Evolutionary conservation across 192 early-diverging fungal species (phyloP).

Genomic region (Paraglomus occultum): DNA sequence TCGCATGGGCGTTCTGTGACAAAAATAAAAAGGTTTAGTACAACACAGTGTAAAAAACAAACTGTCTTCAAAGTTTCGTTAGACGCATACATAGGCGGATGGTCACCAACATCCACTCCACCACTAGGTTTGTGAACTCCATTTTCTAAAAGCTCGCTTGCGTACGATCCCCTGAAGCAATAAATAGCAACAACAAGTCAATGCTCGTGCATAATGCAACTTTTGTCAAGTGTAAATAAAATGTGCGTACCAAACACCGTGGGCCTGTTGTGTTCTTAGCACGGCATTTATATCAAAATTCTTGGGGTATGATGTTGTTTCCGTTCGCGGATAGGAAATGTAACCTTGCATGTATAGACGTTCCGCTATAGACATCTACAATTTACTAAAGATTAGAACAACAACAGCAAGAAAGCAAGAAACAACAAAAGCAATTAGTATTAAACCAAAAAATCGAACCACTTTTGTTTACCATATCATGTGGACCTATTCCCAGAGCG

Average conservation of each 20-base stretch:
- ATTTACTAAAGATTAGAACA: not conserved
- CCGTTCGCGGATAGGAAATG: conserved; percentile 55
- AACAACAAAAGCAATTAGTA: too few species aligned
- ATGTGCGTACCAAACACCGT: conserved; percentile 37
- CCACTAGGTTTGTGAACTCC: conserved; percentile 41
- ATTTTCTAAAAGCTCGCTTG: conserved; percentile 31
- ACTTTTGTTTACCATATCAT: conserved; percentile 47
- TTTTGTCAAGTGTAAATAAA: not conserved
- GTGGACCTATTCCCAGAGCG: conserved; percentile 45
- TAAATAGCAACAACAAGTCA: too few species aligned
- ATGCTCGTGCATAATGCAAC: too few species aligned
- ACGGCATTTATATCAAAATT: conserved; percentile 47
- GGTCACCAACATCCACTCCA: conserved; percentile 49
- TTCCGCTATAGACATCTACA: conserved; percentile 47
- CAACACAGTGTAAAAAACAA: not conserved
- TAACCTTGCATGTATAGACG: conserved; percentile 51
- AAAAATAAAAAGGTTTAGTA: too few species aligned
- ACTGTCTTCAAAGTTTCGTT: not conserved
- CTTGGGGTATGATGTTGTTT: conserved; percentile 46
- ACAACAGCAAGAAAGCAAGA: not conserved
- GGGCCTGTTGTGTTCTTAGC: conserved; percentile 36
- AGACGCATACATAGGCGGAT: conserved; percentile 48
- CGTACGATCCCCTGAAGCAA: conserved; percentile 35
- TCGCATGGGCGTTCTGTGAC: conserved; percentile 44
- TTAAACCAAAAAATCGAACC: too few species aligned